Evolutionary conservation across 225 moss, liverwort and hornwort genomes (phyloP), one percentile per base, ranked within the genome.

Genomic region (Marchantia polymorpha): DNA sequence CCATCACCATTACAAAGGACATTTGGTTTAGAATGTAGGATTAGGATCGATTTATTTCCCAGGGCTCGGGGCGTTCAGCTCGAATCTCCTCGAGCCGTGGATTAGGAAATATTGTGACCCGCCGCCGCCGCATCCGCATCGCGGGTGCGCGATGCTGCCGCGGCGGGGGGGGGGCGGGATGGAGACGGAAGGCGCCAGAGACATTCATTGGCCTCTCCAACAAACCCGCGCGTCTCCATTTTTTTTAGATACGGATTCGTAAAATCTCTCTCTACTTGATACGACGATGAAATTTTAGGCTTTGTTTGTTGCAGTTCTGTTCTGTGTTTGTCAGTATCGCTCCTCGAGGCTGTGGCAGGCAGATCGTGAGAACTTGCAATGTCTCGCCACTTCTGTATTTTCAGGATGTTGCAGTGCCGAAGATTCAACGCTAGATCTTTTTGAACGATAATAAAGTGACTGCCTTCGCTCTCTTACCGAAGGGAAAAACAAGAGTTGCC

Each of bases 401-500:
- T 59, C 59, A 58, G 58, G 58, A 39, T 23, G 59, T 59, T 19
- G 31, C 59, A 29, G 56, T 46, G 39, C 59, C 52, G 72, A 48
- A 50, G 72, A 50, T 72, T 52, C 51, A 72, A 72, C 23, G 52
- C 72, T 23, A 72, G 52, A 72, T 72, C 72, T n/a, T 39, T 72
- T 72, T 23, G n/a, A 48, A 51, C 72, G 72, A 72, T 72, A 72
- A 72, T 72, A 72, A 72, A 72, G 72, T 72, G n/a, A 72, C 23
- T 72, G 49, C 72, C 51, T 72, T 51, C 50, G 72, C 51, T 47
- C 19, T 72, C 50, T 72, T 69, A 65, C 65, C 7, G 65, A 65
- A 27, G 29, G 65, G 29, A 65, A 0, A 65, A 29, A 65, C n/a
- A 27, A 12, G 65, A 39, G 64, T 25, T 26, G 9, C 29, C 27